A percentile compares a stretch with the other conserved stretches of the same genome.
Evolutionary conservation across 352 stramenopile species (phyloP).

Genomic region (Globisporangium radiosum): DNA sequence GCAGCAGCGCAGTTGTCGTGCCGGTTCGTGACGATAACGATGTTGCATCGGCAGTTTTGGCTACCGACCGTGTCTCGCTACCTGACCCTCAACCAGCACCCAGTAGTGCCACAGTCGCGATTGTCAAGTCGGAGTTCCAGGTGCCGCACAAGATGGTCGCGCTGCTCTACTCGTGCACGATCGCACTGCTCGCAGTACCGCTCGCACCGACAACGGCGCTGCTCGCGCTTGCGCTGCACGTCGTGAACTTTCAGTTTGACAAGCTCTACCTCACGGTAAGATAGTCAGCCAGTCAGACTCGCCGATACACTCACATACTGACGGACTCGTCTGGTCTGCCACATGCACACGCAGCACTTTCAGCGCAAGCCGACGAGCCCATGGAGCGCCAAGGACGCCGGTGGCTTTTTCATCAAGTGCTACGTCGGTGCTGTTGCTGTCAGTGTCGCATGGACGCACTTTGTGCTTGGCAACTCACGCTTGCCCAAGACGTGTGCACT

Average conservation of each 20-base stretch:
- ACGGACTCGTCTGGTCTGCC: not conserved
- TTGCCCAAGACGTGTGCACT: conserved; percentile 54
- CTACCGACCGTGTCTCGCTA: too few relatives aligned
- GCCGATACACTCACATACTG: not conserved
- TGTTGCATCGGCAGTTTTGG: not conserved
- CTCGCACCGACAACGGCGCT: conserved; percentile 54
- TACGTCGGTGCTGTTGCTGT: conserved; percentile 71
- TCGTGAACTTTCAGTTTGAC: conserved; percentile 83
- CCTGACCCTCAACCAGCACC: too few relatives aligned
- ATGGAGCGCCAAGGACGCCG: conserved; percentile 70
- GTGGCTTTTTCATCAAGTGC: conserved; percentile 86
- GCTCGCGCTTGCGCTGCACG: conserved; percentile 43
- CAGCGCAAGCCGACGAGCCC: conserved; percentile 68
- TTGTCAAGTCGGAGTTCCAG: conserved; percentile 50
- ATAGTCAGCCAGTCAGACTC: not conserved
- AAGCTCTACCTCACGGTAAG: conserved; percentile 60
- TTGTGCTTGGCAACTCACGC: conserved; percentile 37
- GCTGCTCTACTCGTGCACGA: conserved; percentile 72
- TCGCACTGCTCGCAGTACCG: conserved; percentile 62
- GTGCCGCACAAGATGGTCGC: conserved; percentile 81
- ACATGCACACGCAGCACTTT: conserved; percentile 25
- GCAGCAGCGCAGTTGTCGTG: conserved; percentile 17
- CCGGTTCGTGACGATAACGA: conserved; percentile 8
- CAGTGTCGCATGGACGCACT: conserved; percentile 55
- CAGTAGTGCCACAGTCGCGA: not conserved